phyloP scores from a whole-genome alignment of 2,329 filamentous ascomycete genomes.

The Pyricularia pennisetigena region DNA sequence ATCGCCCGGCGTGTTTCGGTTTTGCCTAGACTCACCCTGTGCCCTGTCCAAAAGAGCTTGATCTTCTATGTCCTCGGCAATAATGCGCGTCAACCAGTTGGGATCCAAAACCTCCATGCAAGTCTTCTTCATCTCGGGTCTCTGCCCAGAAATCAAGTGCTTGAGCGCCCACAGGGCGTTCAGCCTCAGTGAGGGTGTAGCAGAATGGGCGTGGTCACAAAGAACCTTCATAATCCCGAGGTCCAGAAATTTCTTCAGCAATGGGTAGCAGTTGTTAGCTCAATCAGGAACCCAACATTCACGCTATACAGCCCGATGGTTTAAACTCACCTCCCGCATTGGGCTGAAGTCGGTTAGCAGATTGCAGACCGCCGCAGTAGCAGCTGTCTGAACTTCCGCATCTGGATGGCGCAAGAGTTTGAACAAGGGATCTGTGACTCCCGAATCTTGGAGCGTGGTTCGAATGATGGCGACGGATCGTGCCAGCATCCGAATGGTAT shows the following conservation, averaged over 20 bases:
- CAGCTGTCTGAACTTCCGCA: conserved; percentile 73
- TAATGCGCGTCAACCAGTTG: conserved; percentile 60
- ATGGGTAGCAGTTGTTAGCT: background rate
- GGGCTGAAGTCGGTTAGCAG: conserved; percentile 82
- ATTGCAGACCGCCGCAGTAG: conserved; percentile 77
- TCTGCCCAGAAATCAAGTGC: conserved; percentile 68
- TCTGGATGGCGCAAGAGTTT: conserved; percentile 65
- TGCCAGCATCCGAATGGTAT: conserved; percentile 69
- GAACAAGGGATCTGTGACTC: conserved; percentile 68
- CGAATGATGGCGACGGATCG: conserved; percentile 76
- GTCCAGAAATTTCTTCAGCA: conserved; percentile 55
- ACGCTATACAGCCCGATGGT: background rate
- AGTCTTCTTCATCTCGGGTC: conserved; percentile 62
- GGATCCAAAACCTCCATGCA: conserved; percentile 70
- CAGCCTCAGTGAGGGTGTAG: conserved; percentile 67
- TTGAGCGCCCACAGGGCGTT: conserved; percentile 93
- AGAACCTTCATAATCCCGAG: conserved; percentile 66
- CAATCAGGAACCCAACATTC: background rate
- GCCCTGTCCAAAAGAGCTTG: conserved; percentile 7
- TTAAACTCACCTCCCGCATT: conserved; percentile 63
- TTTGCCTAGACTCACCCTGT: background rate
- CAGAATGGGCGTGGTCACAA: conserved; percentile 75
- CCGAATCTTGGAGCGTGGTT: conserved; percentile 80
- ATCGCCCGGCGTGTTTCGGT: conserved; percentile 12
- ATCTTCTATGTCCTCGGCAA: conserved; percentile 18